These are phyloP conservation scores for Fusarium guadeloupense DNA, from an alignment of 2,329 filamentous ascomycete genomes.

Conservation along the genomic window DNA sequence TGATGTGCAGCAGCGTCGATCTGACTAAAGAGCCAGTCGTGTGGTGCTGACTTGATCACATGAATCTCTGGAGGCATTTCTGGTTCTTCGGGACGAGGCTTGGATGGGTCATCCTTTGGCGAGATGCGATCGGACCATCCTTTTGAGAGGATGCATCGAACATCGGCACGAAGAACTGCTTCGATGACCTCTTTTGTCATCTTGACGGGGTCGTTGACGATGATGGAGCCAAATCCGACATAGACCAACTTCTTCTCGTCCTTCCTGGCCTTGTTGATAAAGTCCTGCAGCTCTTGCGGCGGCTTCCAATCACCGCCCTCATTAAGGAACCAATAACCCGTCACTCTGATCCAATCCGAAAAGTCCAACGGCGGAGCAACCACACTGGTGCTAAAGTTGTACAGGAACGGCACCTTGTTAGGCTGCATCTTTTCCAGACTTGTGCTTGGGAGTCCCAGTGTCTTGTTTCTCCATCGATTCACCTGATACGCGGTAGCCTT, in stretches of 20 bases:
- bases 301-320: slow-evolving; percentile 76
- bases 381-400: slow-evolving; percentile 94
- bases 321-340: slow-evolving; percentile 97
- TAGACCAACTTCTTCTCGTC: slow-evolving; percentile 95
- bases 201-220: slow-evolving; percentile 87
- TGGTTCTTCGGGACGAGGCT: slow-evolving; percentile 66
- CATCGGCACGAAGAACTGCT: slow-evolving; percentile 88
- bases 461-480: slow-evolving; percentile 89
- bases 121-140: slow-evolving; percentile 88
- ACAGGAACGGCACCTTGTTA: slow-evolving; percentile 97
- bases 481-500: slow-evolving; percentile 89
- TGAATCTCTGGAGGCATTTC: slow-evolving; percentile 83
- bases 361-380: slow-evolving; percentile 96
- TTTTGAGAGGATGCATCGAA: slow-evolving; percentile 93
- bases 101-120: slow-evolving; percentile 56
- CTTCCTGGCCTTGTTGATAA: slow-evolving; percentile 82
- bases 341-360: slow-evolving; percentile 96
- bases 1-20: slow-evolving; percentile 96
- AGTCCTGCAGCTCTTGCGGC: slow-evolving; percentile 77
- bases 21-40: slow-evolving; percentile 95
- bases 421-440: slow-evolving; percentile 90
- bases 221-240: slow-evolving; percentile 95
- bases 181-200: slow-evolving; percentile 94
- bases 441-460: slow-evolving; percentile 81
- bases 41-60: slow-evolving; percentile 88